phyloP scores from a whole-genome alignment of 306 rosid species.

The Alnus glutinosa region DNA sequence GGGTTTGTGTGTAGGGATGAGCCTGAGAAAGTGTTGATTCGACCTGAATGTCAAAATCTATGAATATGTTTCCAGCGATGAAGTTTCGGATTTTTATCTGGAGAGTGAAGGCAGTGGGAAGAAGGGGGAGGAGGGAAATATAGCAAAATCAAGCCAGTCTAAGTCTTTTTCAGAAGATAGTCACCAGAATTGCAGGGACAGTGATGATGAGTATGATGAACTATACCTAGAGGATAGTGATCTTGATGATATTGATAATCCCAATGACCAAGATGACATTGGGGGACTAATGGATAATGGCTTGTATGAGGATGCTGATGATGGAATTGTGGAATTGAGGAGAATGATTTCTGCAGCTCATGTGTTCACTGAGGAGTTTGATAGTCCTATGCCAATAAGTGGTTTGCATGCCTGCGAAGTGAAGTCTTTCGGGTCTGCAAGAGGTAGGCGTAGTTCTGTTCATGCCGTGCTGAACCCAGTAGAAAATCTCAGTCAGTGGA shows the following conservation, averaged over 20 bases:
- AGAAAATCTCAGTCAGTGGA: slow-evolving; percentile 75
- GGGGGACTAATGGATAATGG: slow-evolving; percentile 38
- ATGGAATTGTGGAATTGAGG: slow-evolving; percentile 32
- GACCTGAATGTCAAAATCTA: slow-evolving; percentile 73
- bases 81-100: slow-evolving; percentile 28
- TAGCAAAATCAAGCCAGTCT: slow-evolving; percentile 32
- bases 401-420: slow-evolving; percentile 31
- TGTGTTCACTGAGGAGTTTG: slow-evolving; percentile 45
- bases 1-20: slow-evolving; percentile 46
- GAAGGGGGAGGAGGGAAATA: slow-evolving; percentile 31
- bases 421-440: slow-evolving; percentile 40
- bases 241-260: slow-evolving; percentile 49
- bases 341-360: slow-evolving; percentile 22
- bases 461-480: slow-evolving; percentile 77
- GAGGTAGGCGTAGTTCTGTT: slow-evolving; percentile 67
- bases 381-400: slow-evolving; percentile 27
- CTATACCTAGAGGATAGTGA: slow-evolving; percentile 44
- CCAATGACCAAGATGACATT: slow-evolving; percentile 20
- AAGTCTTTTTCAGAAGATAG: slow-evolving; percentile 62
- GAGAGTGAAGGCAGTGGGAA: slow-evolving; percentile 35
- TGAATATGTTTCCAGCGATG: slow-evolving; percentile 51
- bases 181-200: no score
- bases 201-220: slow-evolving; percentile 51
- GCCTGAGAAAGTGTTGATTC: slow-evolving; percentile 57
- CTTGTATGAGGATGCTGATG: slow-evolving; percentile 29